Conservation (phyloP, 768 basidiomycete genomes). For the Suillus variegatus region DNA sequence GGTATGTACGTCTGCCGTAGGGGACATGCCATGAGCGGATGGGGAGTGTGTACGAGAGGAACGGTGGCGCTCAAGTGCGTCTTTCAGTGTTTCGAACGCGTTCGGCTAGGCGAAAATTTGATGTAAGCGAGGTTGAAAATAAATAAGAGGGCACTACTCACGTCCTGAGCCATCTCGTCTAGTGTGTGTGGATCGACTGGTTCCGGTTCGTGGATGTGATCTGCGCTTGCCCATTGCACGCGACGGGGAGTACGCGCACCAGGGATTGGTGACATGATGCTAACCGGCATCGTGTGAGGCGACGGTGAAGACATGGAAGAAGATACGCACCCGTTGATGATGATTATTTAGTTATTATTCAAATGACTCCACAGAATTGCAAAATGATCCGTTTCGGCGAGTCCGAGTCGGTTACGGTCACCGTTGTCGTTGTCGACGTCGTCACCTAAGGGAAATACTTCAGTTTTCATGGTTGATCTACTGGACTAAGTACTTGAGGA, state of each 20-base stretch:
- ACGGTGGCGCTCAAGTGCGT: conserved; percentile 54
- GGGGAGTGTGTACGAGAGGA: conserved; percentile 22
- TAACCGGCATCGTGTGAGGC: conserved; percentile 10
- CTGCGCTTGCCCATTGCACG: conserved; percentile 50
- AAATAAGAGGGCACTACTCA: conserved; percentile 30
- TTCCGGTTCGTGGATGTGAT: conserved; percentile 17
- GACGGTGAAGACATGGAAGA: neutral
- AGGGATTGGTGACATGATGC: conserved; percentile 20
- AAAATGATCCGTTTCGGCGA: neutral
- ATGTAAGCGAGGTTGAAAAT: neutral
- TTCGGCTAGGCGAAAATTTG: conserved; percentile 35
- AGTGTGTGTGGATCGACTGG: conserved; percentile 22
- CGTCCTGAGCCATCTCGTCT: conserved; percentile 21
- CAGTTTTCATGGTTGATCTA: neutral
- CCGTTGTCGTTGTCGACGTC: neutral
- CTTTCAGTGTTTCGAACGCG: conserved; percentile 37
- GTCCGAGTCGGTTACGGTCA: neutral
- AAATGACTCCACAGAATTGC: conserved; percentile 1
- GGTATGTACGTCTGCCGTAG: conserved; percentile 8
- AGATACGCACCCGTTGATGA: neutral
- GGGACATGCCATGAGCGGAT: neutral
- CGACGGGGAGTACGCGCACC: conserved; percentile 50
- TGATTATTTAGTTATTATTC: neutral
- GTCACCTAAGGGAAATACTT: neutral
- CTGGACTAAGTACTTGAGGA: neutral